Base-by-base conservation (phyloP, 1,284 basidiomycete species). In the Malassezia vespertilionis region DNA sequence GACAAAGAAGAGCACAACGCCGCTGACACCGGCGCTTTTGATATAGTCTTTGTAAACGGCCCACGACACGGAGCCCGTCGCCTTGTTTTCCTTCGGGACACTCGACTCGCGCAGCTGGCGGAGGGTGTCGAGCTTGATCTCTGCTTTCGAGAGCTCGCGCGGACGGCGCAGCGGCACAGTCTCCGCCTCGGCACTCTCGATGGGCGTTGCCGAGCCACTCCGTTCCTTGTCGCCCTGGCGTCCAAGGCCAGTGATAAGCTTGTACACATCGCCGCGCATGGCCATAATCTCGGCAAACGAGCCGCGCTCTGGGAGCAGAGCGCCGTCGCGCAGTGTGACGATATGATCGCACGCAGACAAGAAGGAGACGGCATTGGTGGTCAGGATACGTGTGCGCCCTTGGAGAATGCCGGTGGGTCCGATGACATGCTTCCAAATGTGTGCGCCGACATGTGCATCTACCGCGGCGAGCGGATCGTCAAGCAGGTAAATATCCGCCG, bases 291-390 rank as follows among this genome's bases (percentile, higher is more conserved):
- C 74, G 7, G 74, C 71, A 64, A 83, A 89, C 0, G 80, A 75
- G 4, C 84, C 85, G 31, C 74, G 75, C 73, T 95, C 89, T 9
- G 49, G 44, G 24, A 51, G 18, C 15, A 53, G 34, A 11, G 14
- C 5, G 27, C 52, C 52, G 15, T 81, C 78, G 18, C 86, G 82
- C 26, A 96, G 74, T 72, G 83, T 87, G 45, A 80, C 72, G 23
- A 95, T 76, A 52, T 83, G 77, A 66, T 93, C 84, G 39, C 86
- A 83, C 49, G 87, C 76, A 38, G 79, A 78, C 39, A 90, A 76
- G 66, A 84, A 90, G 14, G 86, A 79, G 32, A 95, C 82, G 36
- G 83, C 83, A 72, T 95, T 90, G 17, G 88, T 91, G 49, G 90
- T 86, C 3, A 95, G 74, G 40, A 95, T 77, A 21, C 90, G 77